A percentile compares a stretch with the other conserved stretches of the same genome.
These are phyloP conservation scores for Podaxis sp. DNA, from an alignment of 768 basidiomycete genomes.

Conservation along the genomic window DNA sequence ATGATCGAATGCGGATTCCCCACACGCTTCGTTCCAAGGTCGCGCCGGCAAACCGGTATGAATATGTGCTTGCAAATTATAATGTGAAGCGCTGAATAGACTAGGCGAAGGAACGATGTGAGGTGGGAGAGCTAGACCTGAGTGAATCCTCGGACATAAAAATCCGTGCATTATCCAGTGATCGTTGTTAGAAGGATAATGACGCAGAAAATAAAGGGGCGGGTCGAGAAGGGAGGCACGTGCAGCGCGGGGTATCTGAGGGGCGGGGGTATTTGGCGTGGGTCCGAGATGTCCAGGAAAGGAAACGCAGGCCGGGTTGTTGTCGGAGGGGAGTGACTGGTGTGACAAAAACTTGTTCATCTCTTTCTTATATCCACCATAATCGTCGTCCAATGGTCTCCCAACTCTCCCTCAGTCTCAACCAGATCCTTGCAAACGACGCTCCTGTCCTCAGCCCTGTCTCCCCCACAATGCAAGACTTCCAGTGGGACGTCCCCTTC, in stretches of 20 bases:
- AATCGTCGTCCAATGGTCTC: slow-evolving; percentile 17
- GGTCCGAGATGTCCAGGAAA: background rate
- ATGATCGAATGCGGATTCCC: no score
- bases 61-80: background rate
- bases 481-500: slow-evolving; percentile 49
- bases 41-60: background rate
- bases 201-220: background rate
- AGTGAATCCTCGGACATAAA: background rate
- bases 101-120: no score
- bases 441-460: slow-evolving; percentile 56
- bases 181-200: slow-evolving; percentile 5
- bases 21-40: background rate
- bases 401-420: slow-evolving; percentile 33
- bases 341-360: slow-evolving; percentile 13
- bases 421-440: slow-evolving; percentile 57
- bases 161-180: background rate
- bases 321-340: slow-evolving; percentile 5
- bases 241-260: slow-evolving; percentile 14
- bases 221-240: background rate
- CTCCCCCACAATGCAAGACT: slow-evolving; percentile 29
- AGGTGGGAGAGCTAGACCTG: background rate
- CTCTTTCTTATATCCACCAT: slow-evolving; percentile 18
- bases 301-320: background rate
- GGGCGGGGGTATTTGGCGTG: slow-evolving; percentile 11
- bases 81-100: no score